Conservation (phyloP, 2,329 filamentous ascomycete genomes). For the Graphilbum fragrans region DNA sequence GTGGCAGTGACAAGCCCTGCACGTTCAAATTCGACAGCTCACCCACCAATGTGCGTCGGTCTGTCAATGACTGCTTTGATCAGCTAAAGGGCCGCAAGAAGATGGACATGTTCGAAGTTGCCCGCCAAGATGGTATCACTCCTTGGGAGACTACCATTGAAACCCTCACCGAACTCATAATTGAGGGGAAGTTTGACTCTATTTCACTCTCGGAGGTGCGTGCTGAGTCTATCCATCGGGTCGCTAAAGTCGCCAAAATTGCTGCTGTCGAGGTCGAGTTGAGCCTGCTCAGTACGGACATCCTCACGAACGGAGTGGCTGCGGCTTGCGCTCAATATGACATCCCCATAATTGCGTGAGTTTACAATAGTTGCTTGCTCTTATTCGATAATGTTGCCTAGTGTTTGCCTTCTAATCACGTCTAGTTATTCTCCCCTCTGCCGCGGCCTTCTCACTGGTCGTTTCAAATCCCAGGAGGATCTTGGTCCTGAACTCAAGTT, state of each 20-base stretch:
- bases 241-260: constrained; percentile 27
- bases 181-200: constrained; percentile 26
- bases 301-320: constrained; percentile 37
- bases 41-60: constrained; percentile 39
- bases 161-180: constrained; percentile 15
- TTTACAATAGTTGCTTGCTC: neutral
- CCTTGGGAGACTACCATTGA: constrained; percentile 28
- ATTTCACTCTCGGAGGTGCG: constrained; percentile 37
- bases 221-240: constrained; percentile 34
- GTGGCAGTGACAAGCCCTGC: constrained; percentile 20
- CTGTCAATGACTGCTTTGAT: constrained; percentile 42
- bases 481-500: constrained; percentile 31
- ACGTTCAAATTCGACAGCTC: constrained; percentile 33
- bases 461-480: constrained; percentile 25
- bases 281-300: constrained; percentile 34
- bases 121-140: constrained; percentile 39
- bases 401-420: no score
- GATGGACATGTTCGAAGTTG: constrained; percentile 47
- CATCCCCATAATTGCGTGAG: constrained; percentile 44
- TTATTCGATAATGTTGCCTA: no score
- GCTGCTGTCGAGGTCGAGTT: constrained; percentile 41
- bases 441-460: constrained; percentile 25
- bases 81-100: constrained; percentile 41
- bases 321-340: constrained; percentile 34
- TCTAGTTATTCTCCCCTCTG: no score